Base-by-base conservation (phyloP, 192 early-diverging fungal species). In the Linnemannia schmuckeri region DNA sequence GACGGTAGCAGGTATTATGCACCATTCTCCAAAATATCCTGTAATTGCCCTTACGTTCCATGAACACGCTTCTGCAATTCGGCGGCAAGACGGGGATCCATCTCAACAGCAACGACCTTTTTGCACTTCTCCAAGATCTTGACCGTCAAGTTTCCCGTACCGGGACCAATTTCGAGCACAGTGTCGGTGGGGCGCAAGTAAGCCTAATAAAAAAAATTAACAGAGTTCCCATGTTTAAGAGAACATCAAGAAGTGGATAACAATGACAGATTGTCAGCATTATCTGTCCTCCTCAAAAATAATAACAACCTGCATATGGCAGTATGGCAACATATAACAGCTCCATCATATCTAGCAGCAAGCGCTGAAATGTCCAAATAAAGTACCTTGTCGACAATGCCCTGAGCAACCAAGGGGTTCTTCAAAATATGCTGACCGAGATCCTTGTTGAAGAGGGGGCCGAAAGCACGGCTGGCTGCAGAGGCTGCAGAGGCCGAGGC, bases 401-500 rank as follows among this genome's bases (percentile, higher is more conserved):
- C 95, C 88, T 97, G 94, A 61, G 97, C 97, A 4, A 99, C 97
- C 27, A 99, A 90, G 52, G 98, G 98, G 90, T 99, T 99, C 88
- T 98, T 99, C 55, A 99, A 91, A 86, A 99, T 99, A 83, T 99
- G 98, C 90, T 99, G 98, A 79, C 98, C 98, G 30, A 99, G 93
- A 72, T 95, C 94, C 90, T 99, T 99, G 93, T 99, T 97, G 90
- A 98, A 98, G 75, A 99, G 88, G 41, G 98, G 97, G 7, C 96
- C 96, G 89, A 96, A 95, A 9, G 92, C 90, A 75, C 91, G 84
- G 61, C 84, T 89, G 15, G 88, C 89, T 0, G 88, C 85, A 35
- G 78, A 81, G 10, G 82, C 68, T 0, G 88, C 82, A 13, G 80
- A 80, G 18, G 81, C 72, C 20, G 75, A 68, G 66, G 37, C 71